Evolutionary conservation across 2,329 filamentous ascomycete genomes (phyloP).

Genomic region (Fonsecaea pedrosoi): DNA sequence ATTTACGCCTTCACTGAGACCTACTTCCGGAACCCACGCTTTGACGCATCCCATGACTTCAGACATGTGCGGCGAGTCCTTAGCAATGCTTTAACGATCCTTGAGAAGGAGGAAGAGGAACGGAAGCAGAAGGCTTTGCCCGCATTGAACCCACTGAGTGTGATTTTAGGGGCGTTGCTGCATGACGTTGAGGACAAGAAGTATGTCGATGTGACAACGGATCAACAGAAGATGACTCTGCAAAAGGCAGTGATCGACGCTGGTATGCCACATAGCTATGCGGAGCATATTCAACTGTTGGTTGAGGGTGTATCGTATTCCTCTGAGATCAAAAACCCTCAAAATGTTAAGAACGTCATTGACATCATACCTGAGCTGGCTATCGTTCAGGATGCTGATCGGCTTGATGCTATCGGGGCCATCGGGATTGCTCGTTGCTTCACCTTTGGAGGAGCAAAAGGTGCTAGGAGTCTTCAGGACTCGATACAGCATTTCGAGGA

Average conservation of each 20-base stretch:
- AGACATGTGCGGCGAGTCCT: slow-evolving; percentile 81
- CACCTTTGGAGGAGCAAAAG: slow-evolving; percentile 73
- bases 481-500: slow-evolving; percentile 77
- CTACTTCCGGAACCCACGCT: slow-evolving; percentile 39
- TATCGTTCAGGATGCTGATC: slow-evolving; percentile 89
- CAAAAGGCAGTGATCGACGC: slow-evolving; percentile 30
- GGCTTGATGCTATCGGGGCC: slow-evolving; percentile 87
- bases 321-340: slow-evolving; percentile 71
- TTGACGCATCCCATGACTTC: slow-evolving; percentile 87
- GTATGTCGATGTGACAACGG: slow-evolving; percentile 32
- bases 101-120: slow-evolving; percentile 55
- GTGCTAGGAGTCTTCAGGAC: slow-evolving; percentile 59
- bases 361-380: slow-evolving; percentile 73
- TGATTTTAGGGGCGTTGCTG: slow-evolving; percentile 41
- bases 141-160: slow-evolving; percentile 33
- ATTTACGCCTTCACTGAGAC: slow-evolving; percentile 37
- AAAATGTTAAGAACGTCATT: slow-evolving; percentile 67
- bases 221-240: slow-evolving; percentile 24
- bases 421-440: slow-evolving; percentile 82
- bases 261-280: slow-evolving; percentile 44
- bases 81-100: slow-evolving; percentile 71
- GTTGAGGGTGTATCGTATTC: slow-evolving; percentile 80
- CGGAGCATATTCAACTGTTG: slow-evolving; percentile 71
- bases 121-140: slow-evolving; percentile 26
- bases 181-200: slow-evolving; percentile 44